Evolutionary conservation across 208 protist species (phyloP).

Genomic region (Naegleria gruberi): DNA sequence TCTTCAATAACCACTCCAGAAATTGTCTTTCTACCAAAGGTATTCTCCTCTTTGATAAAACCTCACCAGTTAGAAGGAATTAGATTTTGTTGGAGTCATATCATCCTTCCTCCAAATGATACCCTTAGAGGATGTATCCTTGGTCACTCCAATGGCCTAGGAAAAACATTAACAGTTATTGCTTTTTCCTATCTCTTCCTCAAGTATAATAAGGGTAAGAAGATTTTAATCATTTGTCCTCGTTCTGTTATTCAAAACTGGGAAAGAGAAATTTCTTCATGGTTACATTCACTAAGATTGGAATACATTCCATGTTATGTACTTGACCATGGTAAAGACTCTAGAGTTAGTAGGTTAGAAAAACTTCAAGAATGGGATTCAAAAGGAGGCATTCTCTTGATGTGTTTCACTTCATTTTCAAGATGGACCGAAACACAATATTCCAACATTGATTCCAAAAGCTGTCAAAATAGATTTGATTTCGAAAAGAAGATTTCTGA

Average conservation of each 20-base stretch:
- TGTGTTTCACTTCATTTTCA: conserved; percentile 6
- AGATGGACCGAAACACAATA: neutral
- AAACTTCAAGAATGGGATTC: conserved; percentile 19
- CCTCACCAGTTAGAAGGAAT: conserved; percentile 34
- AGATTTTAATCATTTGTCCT: conserved; percentile 22
- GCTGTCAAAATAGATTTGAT: neutral
- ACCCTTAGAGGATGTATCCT: conserved; percentile 27
- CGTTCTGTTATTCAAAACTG: conserved; percentile 21
- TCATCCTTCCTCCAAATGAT: neutral
- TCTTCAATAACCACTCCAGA: no score
- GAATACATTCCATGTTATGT: neutral
- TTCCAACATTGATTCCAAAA: neutral
- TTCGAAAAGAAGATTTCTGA: conserved; percentile 15
- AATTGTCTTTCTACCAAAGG: neutral
- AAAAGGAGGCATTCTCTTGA: conserved; percentile 20
- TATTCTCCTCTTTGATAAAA: conserved; percentile 9
- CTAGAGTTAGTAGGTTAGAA: neutral
- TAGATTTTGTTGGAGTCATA: conserved; percentile 28
- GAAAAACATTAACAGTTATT: conserved; percentile 34
- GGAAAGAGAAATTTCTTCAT: conserved; percentile 8
- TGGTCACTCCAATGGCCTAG: conserved; percentile 36
- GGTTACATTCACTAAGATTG: neutral
- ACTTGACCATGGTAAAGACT: neutral
- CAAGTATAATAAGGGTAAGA: conserved; percentile 41
- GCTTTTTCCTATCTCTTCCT: conserved; percentile 27